phyloP scores from a whole-genome alignment of 2,329 filamentous ascomycete species.

The Amesomyces nigricolor region DNA sequence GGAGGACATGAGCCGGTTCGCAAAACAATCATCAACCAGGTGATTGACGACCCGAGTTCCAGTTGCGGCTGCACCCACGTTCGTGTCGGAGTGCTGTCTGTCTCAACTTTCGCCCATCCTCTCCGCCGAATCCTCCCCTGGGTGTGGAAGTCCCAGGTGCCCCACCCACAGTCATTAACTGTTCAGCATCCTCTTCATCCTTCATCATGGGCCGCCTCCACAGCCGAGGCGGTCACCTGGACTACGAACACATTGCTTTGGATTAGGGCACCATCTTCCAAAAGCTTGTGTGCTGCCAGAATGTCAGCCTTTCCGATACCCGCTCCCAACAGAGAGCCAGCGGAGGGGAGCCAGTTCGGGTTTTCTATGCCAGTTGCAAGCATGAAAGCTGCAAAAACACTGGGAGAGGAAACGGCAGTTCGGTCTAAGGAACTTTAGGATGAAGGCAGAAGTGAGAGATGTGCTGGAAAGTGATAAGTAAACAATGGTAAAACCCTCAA shows the following conservation, averaged over 20 bases:
- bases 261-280: conserved; percentile 58
- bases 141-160: conserved; percentile 47
- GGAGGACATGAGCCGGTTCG: conserved; percentile 65
- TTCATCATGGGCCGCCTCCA: conserved; percentile 53
- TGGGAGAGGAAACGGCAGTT: conserved; percentile 45
- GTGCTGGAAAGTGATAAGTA: neutral
- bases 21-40: conserved; percentile 63
- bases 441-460: too few relatives aligned
- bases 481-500: neutral
- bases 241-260: conserved; percentile 67
- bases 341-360: conserved; percentile 38
- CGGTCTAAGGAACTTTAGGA: conserved; percentile 43
- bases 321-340: conserved; percentile 31
- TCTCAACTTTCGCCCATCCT: conserved; percentile 24
- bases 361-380: conserved; percentile 58
- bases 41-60: conserved; percentile 60
- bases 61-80: conserved; percentile 59
- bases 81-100: conserved; percentile 51
- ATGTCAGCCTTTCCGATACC: conserved; percentile 58
- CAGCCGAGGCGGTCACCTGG: conserved; percentile 61
- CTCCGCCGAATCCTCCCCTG: too few relatives aligned
- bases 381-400: conserved; percentile 45
- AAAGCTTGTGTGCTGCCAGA: conserved; percentile 59
- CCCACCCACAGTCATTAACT: conserved; percentile 47
- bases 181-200: conserved; percentile 52